Evolutionary conservation across 345 rosid species (phyloP).

Genomic region (Lagerstroemia speciosa): DNA sequence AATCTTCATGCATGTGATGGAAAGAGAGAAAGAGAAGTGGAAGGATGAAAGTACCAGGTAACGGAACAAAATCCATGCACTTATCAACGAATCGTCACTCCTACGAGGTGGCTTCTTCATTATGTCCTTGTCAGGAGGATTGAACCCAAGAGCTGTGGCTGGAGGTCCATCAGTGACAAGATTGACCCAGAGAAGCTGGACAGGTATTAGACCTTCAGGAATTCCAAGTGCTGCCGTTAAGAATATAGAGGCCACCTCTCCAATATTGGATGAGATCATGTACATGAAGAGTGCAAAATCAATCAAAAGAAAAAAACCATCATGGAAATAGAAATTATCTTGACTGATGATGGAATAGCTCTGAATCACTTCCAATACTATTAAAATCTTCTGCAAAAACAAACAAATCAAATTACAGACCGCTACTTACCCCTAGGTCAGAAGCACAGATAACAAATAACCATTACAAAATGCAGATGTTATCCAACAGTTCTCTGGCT

Average conservation of each 20-base stretch:
- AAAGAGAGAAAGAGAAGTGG: neutral
- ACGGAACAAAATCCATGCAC: constrained; percentile 95
- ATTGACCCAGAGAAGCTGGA: constrained; percentile 99
- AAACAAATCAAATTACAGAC: neutral
- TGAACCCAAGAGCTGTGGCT: constrained; percentile 95
- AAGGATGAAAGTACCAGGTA: constrained; percentile 47
- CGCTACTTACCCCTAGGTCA: neutral
- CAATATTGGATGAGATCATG: constrained; percentile 97
- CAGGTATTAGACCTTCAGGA: constrained; percentile 99
- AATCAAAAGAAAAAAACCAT: neutral
- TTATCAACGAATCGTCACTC: constrained; percentile 85
- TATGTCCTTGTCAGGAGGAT: constrained; percentile 86
- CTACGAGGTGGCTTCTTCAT: constrained; percentile 93
- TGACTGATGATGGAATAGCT: neutral
- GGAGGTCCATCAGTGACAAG: constrained; percentile 99
- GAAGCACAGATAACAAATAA: neutral
- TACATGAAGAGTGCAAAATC: constrained; percentile 41
- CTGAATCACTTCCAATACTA: neutral
- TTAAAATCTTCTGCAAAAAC: neutral
- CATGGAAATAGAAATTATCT: neutral
- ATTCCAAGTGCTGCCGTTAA: constrained; percentile 95
- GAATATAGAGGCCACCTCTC: constrained; percentile 95
- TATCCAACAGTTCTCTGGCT: neutral
- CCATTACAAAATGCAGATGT: neutral
- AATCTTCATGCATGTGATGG: neutral